Conservation (phyloP, 192 early-diverging fungal species). For the Mortierella alpina region DNA sequence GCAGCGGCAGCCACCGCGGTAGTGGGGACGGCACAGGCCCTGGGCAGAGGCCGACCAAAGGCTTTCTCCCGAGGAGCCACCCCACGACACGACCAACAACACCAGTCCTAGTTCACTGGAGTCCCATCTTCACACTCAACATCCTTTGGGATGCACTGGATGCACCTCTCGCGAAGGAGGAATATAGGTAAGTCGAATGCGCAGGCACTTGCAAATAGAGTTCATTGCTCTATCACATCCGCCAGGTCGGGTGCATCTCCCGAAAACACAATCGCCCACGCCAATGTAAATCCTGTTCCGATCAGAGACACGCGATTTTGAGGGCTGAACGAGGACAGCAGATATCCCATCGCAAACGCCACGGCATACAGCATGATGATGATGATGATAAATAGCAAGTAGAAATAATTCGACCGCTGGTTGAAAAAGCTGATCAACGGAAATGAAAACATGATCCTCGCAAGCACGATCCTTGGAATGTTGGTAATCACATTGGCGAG, state of each 20-base stretch:
- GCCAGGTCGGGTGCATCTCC: constrained; percentile 66
- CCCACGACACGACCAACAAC: no score
- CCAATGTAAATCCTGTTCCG: constrained; percentile 69
- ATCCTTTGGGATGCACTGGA: no score
- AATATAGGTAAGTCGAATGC: no score
- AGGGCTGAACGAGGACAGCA: constrained; percentile 60
- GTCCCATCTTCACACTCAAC: no score
- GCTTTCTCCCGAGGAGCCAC: no score
- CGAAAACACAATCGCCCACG: constrained; percentile 68
- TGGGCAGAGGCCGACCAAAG: no score
- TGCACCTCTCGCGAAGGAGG: no score
- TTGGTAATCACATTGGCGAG: constrained; percentile 70
- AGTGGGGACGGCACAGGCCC: no score
- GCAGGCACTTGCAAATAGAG: no score
- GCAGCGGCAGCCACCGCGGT: constrained; percentile 5
- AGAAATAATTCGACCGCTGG: constrained; percentile 36
- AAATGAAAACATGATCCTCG: constrained; percentile 64
- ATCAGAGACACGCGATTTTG: constrained; percentile 56
- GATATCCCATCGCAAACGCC: constrained; percentile 71
- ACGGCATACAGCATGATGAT: constrained; percentile 63
- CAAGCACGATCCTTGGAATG: constrained; percentile 68
- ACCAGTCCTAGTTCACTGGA: no score
- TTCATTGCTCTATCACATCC: no score
- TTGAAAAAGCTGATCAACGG: constrained; percentile 70
- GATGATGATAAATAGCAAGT: constrained; percentile 56